Evolutionary conservation across 306 rosid genomes (phyloP), one percentile per base, ranked within the genome.

Genomic region (Lotus japonicus): DNA sequence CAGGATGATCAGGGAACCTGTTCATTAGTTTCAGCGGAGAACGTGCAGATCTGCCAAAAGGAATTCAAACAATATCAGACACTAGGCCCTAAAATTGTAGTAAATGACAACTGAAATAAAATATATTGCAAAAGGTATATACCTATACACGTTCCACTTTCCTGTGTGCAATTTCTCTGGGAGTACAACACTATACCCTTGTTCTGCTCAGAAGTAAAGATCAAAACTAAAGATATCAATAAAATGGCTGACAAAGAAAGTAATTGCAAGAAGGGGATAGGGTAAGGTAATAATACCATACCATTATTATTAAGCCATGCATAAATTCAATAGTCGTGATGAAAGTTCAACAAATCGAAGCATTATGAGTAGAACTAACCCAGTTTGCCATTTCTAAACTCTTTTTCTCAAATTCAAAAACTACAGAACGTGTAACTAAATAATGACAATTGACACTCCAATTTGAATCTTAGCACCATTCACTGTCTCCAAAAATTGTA

Each of bases 61-160:
- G 17, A 64, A 41, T 39, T 43, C 48, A 26, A 64, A 49, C 5
- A 28, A 60, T 50, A 4, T 26, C 33, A 41, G 38, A 71, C 56
- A 62, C 18, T 23, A 74, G 51, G 63, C 53, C 31, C 9, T 6
- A 75, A 21, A 71, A 61, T 17, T 14, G 18, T 63, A 16, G n/a
- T n/a, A n/a, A n/a, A n/a, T 64, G 58, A 65, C 53, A 65, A 39
- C 13, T 21, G 21, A 77, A 42, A 73, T 49, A 60, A 41, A 74
- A 65, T 49, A 57, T 64, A 36, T 38, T 16, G 63, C 60, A 55
- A 81, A 51, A 51, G n/a, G n/a, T 10, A 59, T 55, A 64, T 79
- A 88, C 99, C 99, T 88, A 83, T 87, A 84, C 15, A 94, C 99
- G 33, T 90, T 90, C 99, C 99, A 94, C 71, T 90, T 90, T 80